Base-by-base conservation (phyloP, 1,139 yeast species). In the Pichia sp. region DNA sequence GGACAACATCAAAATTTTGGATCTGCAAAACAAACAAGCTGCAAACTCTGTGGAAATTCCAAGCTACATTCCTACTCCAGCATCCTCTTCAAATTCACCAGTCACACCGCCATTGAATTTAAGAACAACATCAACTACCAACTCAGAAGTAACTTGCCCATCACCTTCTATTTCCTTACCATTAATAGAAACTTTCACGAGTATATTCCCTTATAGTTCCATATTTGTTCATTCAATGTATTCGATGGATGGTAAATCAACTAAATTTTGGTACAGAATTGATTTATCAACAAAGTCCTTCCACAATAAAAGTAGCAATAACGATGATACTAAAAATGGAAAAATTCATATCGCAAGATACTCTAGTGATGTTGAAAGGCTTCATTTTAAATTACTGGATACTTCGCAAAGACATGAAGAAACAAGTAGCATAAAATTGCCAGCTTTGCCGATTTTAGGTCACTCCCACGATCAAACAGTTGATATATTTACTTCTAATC, bases 171-270 rank as follows among this genome's bases (percentile, higher is more conserved):
- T n/a, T 6, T 36, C 29, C 11, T n/a, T 20, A 12, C 9, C 23
- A 23, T 23, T 20, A 15, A 8, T n/a, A n/a, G 2, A 22, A 7
- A n/a, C 3, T 9, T 13, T 35, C 13, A 20, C 38, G 7, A 35
- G 13, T 20, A 12, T 27, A 8, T 11, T 39, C 3, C 48, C 43
- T 8, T 50, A 42, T 37, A 12, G 29, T 8, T 77, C 76, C 47
- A 80, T 80, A 7, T 66, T 74, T n/a, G 82, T 79, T 16, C 79
- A 73, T 56, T 74, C 80, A n/a, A 80, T 77, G 58, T 78, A 75
- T 51, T 68, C 74, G 1, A 7, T 37, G 38, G 76, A 74, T 56
- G 74, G 76, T 48, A 80, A 81, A 1, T 6, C 40, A 1, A 20
- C 48, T 4, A 65, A 82, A 47, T 79, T 76, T 59, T 81, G 80